Evolutionary conservation across 306 rosid genomes (phyloP), one percentile per base, ranked within the genome.

Genomic region (Spatholobus suberectus): DNA sequence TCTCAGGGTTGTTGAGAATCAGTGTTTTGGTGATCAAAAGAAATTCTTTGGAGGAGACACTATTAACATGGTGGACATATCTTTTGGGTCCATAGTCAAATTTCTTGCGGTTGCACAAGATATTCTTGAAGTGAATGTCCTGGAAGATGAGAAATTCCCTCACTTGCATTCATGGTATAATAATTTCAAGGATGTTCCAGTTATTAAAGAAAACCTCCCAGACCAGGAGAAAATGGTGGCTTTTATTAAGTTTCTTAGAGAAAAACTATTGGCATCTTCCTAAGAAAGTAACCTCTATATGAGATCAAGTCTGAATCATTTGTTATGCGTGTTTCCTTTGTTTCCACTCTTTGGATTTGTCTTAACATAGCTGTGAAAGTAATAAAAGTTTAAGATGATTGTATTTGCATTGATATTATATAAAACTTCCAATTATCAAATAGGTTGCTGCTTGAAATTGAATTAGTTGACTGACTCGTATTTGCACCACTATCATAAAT

Each of bases 191-290:
- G 57, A 86, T 68, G 71, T 79, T 49, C 72, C 86, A 5, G 74
- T 77, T 3, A 89, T 92, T 84, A 77, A 55, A 76, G 83, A 92
- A 32, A 92, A 81, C 40, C 84, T 87, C 26, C 89, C 89, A 66
- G 63, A 63, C 14, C 68, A 55, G 1, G 76, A 83, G 27, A 65
- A 78, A 18, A n/a, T 24, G 77, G 11, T 59, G 5, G 62, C 61
- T 26, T 15, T 6, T 29, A 0, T 44, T 0, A 78, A 41, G 34
- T 3, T 0, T 32, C 12, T 49, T 2, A 72, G 43, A 26, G 23
- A 12, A 3, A 18, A 52, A 18, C 0, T 0, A 3, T 12, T 44
- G 26, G 78, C 68, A 52, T 81, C 73, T 34, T 34, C 74, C 49
- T 73, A 55, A 74, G 47, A 52, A 74, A 73, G 14, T 35, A n/a